Evolutionary conservation across 371 early-diverging fungal genomes (phyloP).

Genomic region (Phascolomyces articulosus): DNA sequence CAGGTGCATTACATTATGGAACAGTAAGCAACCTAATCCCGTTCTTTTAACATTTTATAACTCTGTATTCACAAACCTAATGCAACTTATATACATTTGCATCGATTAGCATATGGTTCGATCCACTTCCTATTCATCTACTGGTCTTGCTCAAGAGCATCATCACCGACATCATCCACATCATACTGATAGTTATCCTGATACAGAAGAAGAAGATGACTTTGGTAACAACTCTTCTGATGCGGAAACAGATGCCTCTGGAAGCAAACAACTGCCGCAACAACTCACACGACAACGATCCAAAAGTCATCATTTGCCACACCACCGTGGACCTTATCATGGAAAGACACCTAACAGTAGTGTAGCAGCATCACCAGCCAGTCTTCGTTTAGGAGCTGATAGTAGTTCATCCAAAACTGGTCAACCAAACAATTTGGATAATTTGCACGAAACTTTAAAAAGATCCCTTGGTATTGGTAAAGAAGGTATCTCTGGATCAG

Average conservation of each 20-base stretch:
- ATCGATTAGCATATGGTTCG: constrained; percentile 25
- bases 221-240: constrained; percentile 25
- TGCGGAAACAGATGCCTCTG: constrained; percentile 21
- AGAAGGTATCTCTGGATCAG: constrained; percentile 11
- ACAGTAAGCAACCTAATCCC: constrained; percentile 9
- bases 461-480: constrained; percentile 39
- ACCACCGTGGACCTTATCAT: constrained; percentile 18
- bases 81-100: too few species aligned
- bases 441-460: constrained; percentile 45
- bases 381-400: constrained; percentile 17
- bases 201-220: constrained; percentile 57
- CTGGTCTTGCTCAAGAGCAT: constrained; percentile 12
- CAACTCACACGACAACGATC: background rate
- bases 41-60: background rate
- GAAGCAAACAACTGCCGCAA: constrained; percentile 3
- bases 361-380: constrained; percentile 28
- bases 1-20: constrained; percentile 18
- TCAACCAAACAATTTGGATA: constrained; percentile 31
- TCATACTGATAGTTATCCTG: constrained; percentile 46
- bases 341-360: constrained; percentile 13
- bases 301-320: constrained; percentile 9
- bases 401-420: background rate
- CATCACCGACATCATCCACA: constrained; percentile 20
- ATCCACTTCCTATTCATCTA: constrained; percentile 34
- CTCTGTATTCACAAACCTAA: too few species aligned